Evolutionary conservation across 768 basidiomycete genomes (phyloP), one percentile per base, ranked within the genome.

Genomic region (Gautieria morchelliformis): DNA sequence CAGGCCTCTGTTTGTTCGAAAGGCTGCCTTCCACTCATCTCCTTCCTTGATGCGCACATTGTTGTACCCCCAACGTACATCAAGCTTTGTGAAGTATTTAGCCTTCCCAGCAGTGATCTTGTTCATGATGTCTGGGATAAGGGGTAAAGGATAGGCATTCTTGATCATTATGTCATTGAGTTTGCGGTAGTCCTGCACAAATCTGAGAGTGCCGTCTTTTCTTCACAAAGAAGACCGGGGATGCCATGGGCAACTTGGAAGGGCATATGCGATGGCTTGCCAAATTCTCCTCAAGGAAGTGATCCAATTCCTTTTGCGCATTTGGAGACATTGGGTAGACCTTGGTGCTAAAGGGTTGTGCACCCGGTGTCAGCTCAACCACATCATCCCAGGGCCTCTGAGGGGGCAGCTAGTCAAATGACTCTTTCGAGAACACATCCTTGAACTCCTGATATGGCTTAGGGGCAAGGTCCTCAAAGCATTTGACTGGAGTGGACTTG

Each of bases 1-100:
- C 0, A 69, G 61, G 1, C 77, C 75, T 5, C 60, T 60, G 17
- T 67, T 60, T 0, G 71, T 74, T 1, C 62, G 47, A 60, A 81
- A 73, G 15, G 68, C 72, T 1, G 69, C 74, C 59, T 75, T 78
- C 67, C 65, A 70, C 62, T 76, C 65, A 58, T 78, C 69, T 5
- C 75, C 75, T 44, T 71, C 65, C 12, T 68, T 68, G 48, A 79
- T 71, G 1, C 61, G 53, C 4, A 72, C 47, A 6, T 68, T 66
- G 52, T 75, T 69, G 48, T 72, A 76, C 72, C 48, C 62, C 35
- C 35, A 65, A 0, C 62, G 49, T 11, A 74, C 53, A 60, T 75
- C 67, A 17, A 68, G 14, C 42, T 65, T 67, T 11, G 66, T 67
- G 52, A 68, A 70, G 52, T 54, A 54, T 40, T 63, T 59, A 19